Evolutionary conservation across 1,284 basidiomycete genomes (phyloP).

Genomic region (Cryptococcus sp.): DNA sequence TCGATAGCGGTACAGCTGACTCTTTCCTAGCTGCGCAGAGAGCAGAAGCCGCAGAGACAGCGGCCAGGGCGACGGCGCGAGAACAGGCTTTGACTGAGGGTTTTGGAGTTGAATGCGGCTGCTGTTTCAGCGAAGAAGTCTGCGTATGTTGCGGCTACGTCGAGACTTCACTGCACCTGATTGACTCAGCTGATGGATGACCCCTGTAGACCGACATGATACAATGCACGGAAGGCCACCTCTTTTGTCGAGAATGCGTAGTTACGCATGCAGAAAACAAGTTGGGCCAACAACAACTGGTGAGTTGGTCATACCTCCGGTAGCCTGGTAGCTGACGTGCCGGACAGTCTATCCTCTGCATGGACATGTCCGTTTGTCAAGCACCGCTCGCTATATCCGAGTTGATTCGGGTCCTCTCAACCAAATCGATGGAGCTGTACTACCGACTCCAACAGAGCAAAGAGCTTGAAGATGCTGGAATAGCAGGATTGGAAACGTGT

Average conservation of each 20-base stretch:
- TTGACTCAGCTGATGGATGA: neutral
- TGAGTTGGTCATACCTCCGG: constrained; percentile 21
- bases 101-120: constrained; percentile 74
- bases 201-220: constrained; percentile 69
- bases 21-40: constrained; percentile 34
- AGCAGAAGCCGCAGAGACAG: constrained; percentile 34
- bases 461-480: constrained; percentile 71
- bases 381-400: constrained; percentile 68
- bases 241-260: constrained; percentile 69
- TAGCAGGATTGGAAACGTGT: constrained; percentile 70
- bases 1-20: neutral
- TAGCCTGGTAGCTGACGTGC: neutral
- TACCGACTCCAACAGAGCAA: constrained; percentile 71
- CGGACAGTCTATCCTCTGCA: constrained; percentile 66
- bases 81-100: constrained; percentile 54
- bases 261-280: constrained; percentile 51
- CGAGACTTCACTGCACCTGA: neutral
- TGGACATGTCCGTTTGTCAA: constrained; percentile 74
- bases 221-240: constrained; percentile 78
- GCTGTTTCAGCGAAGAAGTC: constrained; percentile 71
- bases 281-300: constrained; percentile 52
- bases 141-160: constrained; percentile 61
- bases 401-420: constrained; percentile 58
- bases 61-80: constrained; percentile 51
- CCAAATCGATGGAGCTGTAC: constrained; percentile 68